Evolutionary conservation across 1,284 basidiomycete genomes (phyloP).

Genomic region (Malassezia japonica): DNA sequence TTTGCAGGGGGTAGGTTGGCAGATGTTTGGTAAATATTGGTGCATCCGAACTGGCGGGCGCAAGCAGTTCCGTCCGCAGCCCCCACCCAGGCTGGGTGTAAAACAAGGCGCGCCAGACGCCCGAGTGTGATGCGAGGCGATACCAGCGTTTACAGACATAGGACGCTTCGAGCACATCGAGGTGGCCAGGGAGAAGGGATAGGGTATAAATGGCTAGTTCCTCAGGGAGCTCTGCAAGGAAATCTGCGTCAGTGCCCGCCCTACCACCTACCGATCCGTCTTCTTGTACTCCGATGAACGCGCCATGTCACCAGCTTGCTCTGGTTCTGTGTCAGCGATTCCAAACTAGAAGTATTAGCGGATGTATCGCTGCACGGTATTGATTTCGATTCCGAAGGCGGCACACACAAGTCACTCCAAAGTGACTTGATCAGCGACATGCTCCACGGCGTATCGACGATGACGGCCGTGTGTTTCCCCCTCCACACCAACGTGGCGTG

Average conservation of each 20-base stretch:
- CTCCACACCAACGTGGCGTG: no score
- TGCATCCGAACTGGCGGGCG: not conserved
- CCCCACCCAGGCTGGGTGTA: slow-evolving; percentile 2
- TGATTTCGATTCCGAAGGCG: no score
- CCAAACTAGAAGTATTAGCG: no score
- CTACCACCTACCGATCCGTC: not conserved
- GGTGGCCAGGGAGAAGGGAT: not conserved
- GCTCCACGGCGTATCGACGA: no score
- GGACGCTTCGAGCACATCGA: slow-evolving; percentile 5
- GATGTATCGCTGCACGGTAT: no score
- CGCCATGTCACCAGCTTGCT: no score
- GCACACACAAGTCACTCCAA: not conserved
- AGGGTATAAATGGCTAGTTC: slow-evolving; percentile 13
- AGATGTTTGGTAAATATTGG: not conserved
- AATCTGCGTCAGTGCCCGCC: slow-evolving; percentile 2
- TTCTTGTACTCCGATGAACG: no score
- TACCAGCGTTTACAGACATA: slow-evolving; percentile 7
- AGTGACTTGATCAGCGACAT: not conserved
- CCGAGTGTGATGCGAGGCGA: not conserved
- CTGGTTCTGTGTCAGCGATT: no score
- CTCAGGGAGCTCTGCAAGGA: slow-evolving; percentile 1
- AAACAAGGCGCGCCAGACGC: slow-evolving; percentile 11
- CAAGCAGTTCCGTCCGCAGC: not conserved
- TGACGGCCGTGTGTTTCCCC: no score
- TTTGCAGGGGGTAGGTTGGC: not conserved